Percentiles rank a stretch among this genome's conserved stretches.
phyloP scores from a whole-genome alignment of 2,329 filamentous ascomycete species.

The Fusarium caatingaense region DNA sequence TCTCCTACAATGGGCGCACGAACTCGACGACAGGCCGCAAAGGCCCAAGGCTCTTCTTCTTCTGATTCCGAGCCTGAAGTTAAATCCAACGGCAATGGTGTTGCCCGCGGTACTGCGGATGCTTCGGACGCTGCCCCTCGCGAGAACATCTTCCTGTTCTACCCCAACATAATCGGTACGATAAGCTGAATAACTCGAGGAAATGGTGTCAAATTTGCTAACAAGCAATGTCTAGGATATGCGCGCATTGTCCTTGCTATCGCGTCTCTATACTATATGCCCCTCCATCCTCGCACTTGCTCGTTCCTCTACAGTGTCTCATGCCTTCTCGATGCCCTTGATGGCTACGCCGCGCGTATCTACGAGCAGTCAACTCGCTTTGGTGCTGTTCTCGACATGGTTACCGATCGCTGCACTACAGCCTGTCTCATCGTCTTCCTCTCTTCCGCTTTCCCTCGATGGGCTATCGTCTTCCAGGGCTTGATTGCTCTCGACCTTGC shows the following conservation, averaged over 20 bases:
- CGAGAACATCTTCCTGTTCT: slow-evolving; percentile 86
- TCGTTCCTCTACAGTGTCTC: slow-evolving; percentile 92
- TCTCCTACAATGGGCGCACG: slow-evolving; percentile 52
- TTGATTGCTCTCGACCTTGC: slow-evolving; percentile 93
- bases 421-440: slow-evolving; percentile 95
- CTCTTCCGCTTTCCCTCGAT: slow-evolving; percentile 92
- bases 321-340: slow-evolving; percentile 93
- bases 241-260: slow-evolving; percentile 82
- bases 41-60: slow-evolving; percentile 49
- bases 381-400: slow-evolving; percentile 97
- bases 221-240: slow-evolving; percentile 68
- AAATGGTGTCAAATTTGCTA: slow-evolving; percentile 13
- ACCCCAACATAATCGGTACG: slow-evolving; percentile 84
- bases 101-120: slow-evolving; percentile 51
- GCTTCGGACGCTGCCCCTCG: slow-evolving; percentile 53
- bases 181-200: slow-evolving; percentile 5
- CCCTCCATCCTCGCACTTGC: slow-evolving; percentile 95
- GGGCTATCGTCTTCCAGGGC: slow-evolving; percentile 93
- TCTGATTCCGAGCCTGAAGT: slow-evolving; percentile 47
- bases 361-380: slow-evolving; percentile 94
- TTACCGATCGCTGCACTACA: slow-evolving; percentile 97
- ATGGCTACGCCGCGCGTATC: slow-evolving; percentile 85
- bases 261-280: slow-evolving; percentile 98
- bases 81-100: slow-evolving; percentile 57
- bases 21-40: slow-evolving; percentile 54